Base-by-base conservation (phyloP, 352 stramenopile species). In the Pythium grandisporangium region DNA sequence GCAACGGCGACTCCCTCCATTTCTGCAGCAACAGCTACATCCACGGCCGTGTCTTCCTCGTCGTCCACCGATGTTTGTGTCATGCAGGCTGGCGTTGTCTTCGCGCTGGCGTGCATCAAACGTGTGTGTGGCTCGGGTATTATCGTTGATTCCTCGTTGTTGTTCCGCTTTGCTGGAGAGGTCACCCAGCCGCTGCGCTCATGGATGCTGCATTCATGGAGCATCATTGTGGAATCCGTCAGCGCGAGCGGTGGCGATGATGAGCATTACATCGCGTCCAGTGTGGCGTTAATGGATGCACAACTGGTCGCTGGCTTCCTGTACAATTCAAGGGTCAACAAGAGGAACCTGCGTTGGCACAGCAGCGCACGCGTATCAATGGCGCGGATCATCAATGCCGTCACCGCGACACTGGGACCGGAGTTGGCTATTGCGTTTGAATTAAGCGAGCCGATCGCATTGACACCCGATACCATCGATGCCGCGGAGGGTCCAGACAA, bases 121-220 rank as follows among this genome's bases (percentile, higher is more conserved):
- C 65, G 80, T 16, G 53, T 53, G 30, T 93, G 80, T 50, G 80
- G 80, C 0, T 91, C 76, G 5, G 63, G 72, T 3, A 70, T 89
- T n/a, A 64, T 64, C 3, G 68, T 93, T 6, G 78, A 93, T 42
- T 83, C 75, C 3, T 61, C 60, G 6, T 53, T 93, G 13, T 80
- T 93, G 45, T 84, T 86, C 29, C 59, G 67, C 0, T 76, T 89
- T 55, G 69, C 70, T 1, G 55, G 63, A 2, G 77, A 91, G 24
- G 70, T 72, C 21, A 64, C 60, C 6, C 78, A 93, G 42, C 80
- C 80, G 19, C 27, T 92, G n/a, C 76, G 80, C 10, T 84, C 75
- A 11, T 93, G 77, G 80, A 82, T 87, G 36, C 47, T 93, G 35
- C 71, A 91, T 53, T 69, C 77, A 14, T 93, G 80, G 80, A 79